Conservation (phyloP, 257 asterid species). For the Fraxinus pennsylvanica region DNA sequence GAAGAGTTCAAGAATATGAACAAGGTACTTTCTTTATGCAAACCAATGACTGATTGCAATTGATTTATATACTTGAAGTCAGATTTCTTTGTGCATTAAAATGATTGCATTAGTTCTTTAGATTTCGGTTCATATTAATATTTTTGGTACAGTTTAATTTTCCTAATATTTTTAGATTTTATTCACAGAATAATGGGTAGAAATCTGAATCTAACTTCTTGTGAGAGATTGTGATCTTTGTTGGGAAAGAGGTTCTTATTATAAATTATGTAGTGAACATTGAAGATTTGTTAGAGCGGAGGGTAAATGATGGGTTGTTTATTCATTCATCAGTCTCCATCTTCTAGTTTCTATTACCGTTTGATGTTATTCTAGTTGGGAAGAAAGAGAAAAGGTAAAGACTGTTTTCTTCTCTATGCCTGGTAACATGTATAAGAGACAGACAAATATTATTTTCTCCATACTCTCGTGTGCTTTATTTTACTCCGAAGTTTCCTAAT, state of each 20-base stretch:
- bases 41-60: background rate
- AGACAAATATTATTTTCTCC: background rate
- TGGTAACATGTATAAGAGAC: background rate
- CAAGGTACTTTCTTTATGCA: constrained; percentile 35
- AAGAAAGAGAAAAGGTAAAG: constrained; percentile 1
- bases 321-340: constrained; percentile 14
- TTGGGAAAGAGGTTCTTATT: background rate
- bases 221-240: background rate
- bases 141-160: background rate
- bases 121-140: background rate
- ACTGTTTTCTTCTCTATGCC: background rate
- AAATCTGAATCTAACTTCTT: constrained; percentile 4
- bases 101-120: constrained; percentile 9
- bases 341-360: background rate
- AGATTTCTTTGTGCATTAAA: constrained; percentile 8
- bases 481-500: background rate
- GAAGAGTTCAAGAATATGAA: constrained; percentile 49
- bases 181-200: constrained; percentile 1
- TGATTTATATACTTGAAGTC: constrained; percentile 9
- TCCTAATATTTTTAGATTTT: constrained; percentile 2
- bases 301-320: constrained; percentile 5
- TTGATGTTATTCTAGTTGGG: constrained; percentile 10
- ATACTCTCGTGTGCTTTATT: background rate
- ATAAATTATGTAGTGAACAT: constrained; percentile 14
- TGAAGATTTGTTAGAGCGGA: background rate